Conservation (phyloP, 2,329 filamentous ascomycete species). For the Apiospora marii region DNA sequence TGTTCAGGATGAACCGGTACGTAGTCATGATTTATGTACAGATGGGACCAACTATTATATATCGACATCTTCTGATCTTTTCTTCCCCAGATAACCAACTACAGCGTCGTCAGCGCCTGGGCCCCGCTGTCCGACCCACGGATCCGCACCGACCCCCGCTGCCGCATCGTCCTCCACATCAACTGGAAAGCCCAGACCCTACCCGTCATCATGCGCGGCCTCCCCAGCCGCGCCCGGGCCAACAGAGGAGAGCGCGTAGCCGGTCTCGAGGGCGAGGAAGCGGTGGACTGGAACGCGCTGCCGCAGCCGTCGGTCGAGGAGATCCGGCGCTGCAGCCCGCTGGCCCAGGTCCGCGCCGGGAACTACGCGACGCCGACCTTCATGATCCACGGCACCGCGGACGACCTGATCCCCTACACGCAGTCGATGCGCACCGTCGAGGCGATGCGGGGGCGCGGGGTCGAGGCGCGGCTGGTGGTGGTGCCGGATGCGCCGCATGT, state of each 20-base stretch:
- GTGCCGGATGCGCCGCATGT: constrained; percentile 30
- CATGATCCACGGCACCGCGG: constrained; percentile 38
- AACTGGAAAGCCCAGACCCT: constrained; percentile 41
- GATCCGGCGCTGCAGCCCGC: constrained; percentile 34
- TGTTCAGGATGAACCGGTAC: constrained; percentile 36
- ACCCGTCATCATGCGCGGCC: constrained; percentile 37
- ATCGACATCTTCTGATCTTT: not conserved
- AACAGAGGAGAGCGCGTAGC: not conserved
- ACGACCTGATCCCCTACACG: constrained; percentile 41
- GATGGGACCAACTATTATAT: not conserved
- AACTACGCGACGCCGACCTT: constrained; percentile 41
- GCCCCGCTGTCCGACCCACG: constrained; percentile 27
- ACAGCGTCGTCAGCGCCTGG: constrained; percentile 30
- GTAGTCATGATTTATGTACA: not conserved
- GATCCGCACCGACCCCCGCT: constrained; percentile 35
- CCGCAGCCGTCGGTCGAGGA: constrained; percentile 29
- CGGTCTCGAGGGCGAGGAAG: not conserved
- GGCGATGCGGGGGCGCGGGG: constrained; percentile 28
- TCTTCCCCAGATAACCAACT: constrained; percentile 33
- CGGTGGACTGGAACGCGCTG: constrained; percentile 27
- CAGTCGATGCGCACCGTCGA: constrained; percentile 35
- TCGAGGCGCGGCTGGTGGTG: constrained; percentile 30
- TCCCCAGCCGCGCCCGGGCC: constrained; percentile 31
- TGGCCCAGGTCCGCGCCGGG: constrained; percentile 36
- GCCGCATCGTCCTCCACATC: constrained; percentile 40